Evolutionary conservation across 2,329 filamentous ascomycete genomes (phyloP).

Genomic region (Cordyceps fumosorosea): DNA sequence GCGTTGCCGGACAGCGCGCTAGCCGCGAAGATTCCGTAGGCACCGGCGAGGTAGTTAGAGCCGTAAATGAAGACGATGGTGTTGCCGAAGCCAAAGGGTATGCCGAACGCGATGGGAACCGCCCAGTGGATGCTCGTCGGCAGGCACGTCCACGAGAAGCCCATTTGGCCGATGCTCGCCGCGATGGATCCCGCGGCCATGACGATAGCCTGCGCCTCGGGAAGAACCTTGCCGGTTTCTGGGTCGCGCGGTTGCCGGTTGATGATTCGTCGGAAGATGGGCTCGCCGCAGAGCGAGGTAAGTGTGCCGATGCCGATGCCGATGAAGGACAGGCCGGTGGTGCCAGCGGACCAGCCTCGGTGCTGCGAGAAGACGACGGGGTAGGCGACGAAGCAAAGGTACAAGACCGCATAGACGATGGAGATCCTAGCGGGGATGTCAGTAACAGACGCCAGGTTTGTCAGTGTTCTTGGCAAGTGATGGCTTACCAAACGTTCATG

Average conservation of each 20-base stretch:
- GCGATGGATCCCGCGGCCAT: conserved; percentile 68
- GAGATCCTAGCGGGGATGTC: conserved; percentile 50
- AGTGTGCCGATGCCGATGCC: conserved; percentile 56
- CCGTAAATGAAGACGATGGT: conserved; percentile 70
- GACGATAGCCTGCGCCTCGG: conserved; percentile 70
- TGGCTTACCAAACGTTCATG: conserved; percentile 50
- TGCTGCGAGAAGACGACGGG: conserved; percentile 66
- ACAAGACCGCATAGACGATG: conserved; percentile 72
- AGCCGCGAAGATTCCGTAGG: conserved; percentile 71
- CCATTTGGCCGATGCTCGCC: conserved; percentile 69
- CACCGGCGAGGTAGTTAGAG: conserved; percentile 65
- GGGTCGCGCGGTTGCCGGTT: conserved; percentile 65
- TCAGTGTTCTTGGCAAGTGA: not conserved
- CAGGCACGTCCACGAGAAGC: conserved; percentile 76
- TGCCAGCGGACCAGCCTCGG: conserved; percentile 67
- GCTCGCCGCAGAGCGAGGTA: conserved; percentile 54
- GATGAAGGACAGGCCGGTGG: conserved; percentile 68
- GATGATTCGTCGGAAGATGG: conserved; percentile 66
- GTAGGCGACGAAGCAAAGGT: conserved; percentile 82
- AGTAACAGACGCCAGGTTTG: not conserved
- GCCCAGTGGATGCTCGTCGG: conserved; percentile 70
- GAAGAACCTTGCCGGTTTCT: conserved; percentile 59
- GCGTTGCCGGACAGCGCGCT: conserved; percentile 70
- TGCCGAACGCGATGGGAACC: conserved; percentile 62
- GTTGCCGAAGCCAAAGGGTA: conserved; percentile 69